Percentiles rank a stretch among this genome's conserved stretches.
Conservation (phyloP, 129 eudicot species). For the Artemisia argyi region DNA sequence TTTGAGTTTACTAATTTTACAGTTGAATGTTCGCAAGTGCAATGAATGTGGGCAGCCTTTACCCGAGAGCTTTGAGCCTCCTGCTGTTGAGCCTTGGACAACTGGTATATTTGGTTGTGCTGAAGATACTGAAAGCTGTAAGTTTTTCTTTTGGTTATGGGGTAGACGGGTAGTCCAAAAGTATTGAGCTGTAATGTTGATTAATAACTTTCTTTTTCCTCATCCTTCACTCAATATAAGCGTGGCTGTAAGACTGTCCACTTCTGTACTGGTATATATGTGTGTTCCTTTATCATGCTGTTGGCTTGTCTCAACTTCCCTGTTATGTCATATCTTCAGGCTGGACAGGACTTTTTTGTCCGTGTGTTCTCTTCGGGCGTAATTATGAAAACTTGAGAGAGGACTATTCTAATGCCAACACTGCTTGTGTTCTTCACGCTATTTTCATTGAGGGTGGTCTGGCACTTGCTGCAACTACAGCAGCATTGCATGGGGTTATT, state of each 20-base stretch:
- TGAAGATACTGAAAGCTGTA: constrained; percentile 84
- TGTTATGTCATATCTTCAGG: constrained; percentile 40
- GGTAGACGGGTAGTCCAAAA: too few species aligned
- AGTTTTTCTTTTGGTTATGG: constrained; percentile 21
- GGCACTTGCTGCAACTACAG: constrained; percentile 79
- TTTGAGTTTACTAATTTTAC: constrained; percentile 8
- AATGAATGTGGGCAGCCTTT: constrained; percentile 85
- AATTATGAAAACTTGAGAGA: constrained; percentile 84
- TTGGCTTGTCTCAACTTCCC: constrained; percentile 9
- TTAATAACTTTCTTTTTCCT: too few species aligned
- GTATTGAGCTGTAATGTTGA: too few species aligned
- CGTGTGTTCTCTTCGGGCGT: constrained; percentile 90
- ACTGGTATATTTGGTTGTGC: constrained; percentile 84
- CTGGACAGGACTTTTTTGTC: constrained; percentile 89
- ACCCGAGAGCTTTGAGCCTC: constrained; percentile 82
- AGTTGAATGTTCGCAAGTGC: constrained; percentile 81
- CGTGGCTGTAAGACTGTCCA: too few species aligned
- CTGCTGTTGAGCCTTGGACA: constrained; percentile 86
- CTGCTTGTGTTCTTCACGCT: constrained; percentile 91
- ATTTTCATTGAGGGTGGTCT: constrained; percentile 89
- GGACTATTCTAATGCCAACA: constrained; percentile 79
- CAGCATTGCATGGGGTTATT: constrained; percentile 67
- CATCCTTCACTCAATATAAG: too few species aligned
- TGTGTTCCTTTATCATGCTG: too few species aligned
- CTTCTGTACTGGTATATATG: too few species aligned